These are phyloP conservation scores for Kappamyces sp. DNA, from an alignment of 192 early-diverging fungal genomes.

Conservation along the genomic window DNA sequence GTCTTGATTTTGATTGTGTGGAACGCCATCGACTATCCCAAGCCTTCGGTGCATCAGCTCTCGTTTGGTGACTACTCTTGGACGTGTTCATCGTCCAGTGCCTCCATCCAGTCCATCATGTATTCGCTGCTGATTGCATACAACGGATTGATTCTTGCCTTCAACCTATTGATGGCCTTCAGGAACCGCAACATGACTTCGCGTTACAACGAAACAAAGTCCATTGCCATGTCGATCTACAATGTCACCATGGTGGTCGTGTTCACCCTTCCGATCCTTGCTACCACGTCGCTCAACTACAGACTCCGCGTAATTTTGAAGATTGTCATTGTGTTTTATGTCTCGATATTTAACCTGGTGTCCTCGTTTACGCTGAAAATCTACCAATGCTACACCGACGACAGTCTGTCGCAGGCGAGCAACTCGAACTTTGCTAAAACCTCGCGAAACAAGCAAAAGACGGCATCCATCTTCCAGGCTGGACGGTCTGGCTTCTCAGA, in stretches of 20 bases:
- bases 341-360: conserved; percentile 8
- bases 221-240: conserved; percentile 27
- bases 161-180: conserved; percentile 21
- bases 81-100: conserved; percentile 15
- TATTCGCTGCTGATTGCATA: conserved; percentile 9
- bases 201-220: conserved; percentile 24
- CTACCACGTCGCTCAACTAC: background rate
- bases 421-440: no score
- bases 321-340: conserved; percentile 9
- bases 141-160: conserved; percentile 12
- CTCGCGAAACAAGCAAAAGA: no score
- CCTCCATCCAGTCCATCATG: background rate
- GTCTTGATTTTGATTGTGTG: conserved; percentile 6
- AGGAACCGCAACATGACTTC: conserved; percentile 26
- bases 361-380: conserved; percentile 7
- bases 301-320: background rate
- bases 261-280: conserved; percentile 4
- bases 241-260: conserved; percentile 18
- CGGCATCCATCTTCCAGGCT: no score
- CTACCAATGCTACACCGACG: background rate
- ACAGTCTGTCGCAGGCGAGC: no score
- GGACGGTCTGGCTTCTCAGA: no score
- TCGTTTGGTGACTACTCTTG: background rate
- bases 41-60: background rate
- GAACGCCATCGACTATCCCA: conserved; percentile 9